A percentile compares a stretch with the other conserved stretches of the same genome.
phyloP scores from a whole-genome alignment of 805 yeast genomes.

The Starmerella kuoi region DNA sequence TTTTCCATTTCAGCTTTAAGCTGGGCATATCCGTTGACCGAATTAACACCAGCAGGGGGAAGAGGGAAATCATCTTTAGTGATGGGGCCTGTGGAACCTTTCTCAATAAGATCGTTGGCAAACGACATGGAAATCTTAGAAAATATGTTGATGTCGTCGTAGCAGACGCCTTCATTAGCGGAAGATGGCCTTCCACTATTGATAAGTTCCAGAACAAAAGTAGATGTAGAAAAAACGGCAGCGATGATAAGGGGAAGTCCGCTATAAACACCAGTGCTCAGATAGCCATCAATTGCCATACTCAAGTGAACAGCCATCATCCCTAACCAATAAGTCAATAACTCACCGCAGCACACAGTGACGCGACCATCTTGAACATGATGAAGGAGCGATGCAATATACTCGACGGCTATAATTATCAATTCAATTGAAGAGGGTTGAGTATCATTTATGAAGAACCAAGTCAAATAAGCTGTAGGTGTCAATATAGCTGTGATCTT shows the following conservation, averaged over 20 bases:
- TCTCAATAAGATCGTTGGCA: conserved; percentile 13
- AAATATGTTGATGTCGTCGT: conserved; percentile 19
- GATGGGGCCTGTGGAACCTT: conserved; percentile 12
- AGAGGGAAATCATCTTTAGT: conserved; percentile 21
- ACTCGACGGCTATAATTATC: conserved; percentile 8
- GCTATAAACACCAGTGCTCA: not conserved
- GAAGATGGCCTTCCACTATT: conserved; percentile 4
- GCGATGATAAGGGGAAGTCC: not conserved
- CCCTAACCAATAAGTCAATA: conserved; percentile 21
- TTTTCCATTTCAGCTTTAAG: conserved; percentile 8
- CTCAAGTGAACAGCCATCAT: conserved; percentile 12
- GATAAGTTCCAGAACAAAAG: conserved; percentile 11
- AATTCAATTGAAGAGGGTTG: conserved; percentile 14
- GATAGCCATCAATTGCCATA: conserved; percentile 15
- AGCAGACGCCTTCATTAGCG: not conserved
- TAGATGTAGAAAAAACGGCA: conserved; percentile 4
- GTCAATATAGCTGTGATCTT: conserved; percentile 12
- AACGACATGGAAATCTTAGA: conserved; percentile 18
- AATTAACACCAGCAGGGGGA: conserved; percentile 18
- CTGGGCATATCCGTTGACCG: conserved; percentile 14
- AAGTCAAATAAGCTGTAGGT: conserved; percentile 13
- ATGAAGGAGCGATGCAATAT: conserved; percentile 12
- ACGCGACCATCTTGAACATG: conserved; percentile 24
- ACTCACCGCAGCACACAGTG: conserved; percentile 17
- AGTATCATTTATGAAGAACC: not conserved